Evolutionary conservation across 2,329 filamentous ascomycete species (phyloP), one percentile per base, ranked within the genome.

Genomic region (Aspergillus sp.): DNA sequence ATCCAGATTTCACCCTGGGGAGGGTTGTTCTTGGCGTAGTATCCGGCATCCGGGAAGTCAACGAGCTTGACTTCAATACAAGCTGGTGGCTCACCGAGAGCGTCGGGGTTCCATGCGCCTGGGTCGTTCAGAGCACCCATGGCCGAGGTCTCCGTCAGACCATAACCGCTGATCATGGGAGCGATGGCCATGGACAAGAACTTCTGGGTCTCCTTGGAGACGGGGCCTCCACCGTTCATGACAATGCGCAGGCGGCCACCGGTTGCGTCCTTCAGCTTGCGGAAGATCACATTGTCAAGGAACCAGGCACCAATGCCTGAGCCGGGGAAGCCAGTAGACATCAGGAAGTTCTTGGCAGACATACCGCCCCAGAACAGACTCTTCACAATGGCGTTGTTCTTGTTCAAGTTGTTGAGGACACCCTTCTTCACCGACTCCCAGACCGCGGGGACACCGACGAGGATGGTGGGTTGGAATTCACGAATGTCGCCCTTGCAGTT

Each of bases 401-500:
- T 79, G 70, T 90, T 88, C 59, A 98, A 87, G 75, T 92, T 91
- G 67, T 80, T 78, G 62, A 93, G 80, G 68, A 99, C 90, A 54
- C 95, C 95, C 81, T 99, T 99, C 81, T 92, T 93, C 68, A 99
- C 89, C 1, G 91, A 93, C 78, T 99, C 95, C 93, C 93, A 99
- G 32, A 99, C 89, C 57, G 96, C 93, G 2, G 95, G 95, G 3
- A 99, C 95, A 73, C 95, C 95, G 39, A 97, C 89, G 72, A 99
- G 84, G 71, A 97, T 84, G 2, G 92, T 96, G 1, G 95, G 95
- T 66, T 84, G 85, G 72, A 98, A 89, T 70, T 97, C 93, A 59
- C 90, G 89, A 77, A 99, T 96, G 68, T 99, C 95, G 66, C 95
- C 93, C 65, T 88, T 86, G 79, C 90, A 97, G 76, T 98, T 95